Conservation (phyloP, 2,329 filamentous ascomycete genomes). For the Neofusicoccum ribis region DNA sequence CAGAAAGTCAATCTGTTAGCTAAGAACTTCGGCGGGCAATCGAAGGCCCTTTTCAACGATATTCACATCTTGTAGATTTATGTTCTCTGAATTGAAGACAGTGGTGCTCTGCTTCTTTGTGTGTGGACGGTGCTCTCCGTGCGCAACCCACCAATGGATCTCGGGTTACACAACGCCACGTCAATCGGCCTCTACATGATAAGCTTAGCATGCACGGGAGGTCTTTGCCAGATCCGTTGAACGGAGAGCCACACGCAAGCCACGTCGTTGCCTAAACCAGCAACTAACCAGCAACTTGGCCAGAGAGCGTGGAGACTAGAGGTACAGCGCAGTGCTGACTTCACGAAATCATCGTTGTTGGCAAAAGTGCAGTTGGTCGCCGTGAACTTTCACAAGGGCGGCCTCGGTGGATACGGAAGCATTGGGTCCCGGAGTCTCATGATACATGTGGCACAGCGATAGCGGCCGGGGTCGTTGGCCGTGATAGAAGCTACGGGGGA, state of each 20-base stretch:
- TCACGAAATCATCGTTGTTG: not conserved
- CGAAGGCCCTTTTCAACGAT: no score
- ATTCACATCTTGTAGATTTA: no score
- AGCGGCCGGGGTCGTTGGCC: not conserved
- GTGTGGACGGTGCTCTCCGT: no score
- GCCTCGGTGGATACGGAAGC: not conserved
- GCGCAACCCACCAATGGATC: not conserved
- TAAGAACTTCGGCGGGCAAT: not conserved
- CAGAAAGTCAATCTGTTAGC: not conserved
- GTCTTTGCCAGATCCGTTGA: not conserved
- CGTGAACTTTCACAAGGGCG: not conserved
- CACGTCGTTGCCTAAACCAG: not conserved
- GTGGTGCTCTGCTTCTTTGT: not conserved
- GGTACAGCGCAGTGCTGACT: not conserved
- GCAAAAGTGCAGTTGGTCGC: no score
- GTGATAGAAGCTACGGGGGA: not conserved
- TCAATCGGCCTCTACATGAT: not conserved
- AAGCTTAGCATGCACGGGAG: not conserved
- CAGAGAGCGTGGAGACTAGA: not conserved
- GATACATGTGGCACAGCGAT: slow-evolving; percentile 5
- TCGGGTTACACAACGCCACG: not conserved
- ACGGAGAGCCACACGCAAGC: not conserved
- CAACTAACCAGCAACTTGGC: not conserved
- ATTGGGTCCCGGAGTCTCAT: not conserved
- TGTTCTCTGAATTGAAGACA: not conserved